phyloP scores from a whole-genome alignment of 768 basidiomycete species.

The Trametes villosa region DNA sequence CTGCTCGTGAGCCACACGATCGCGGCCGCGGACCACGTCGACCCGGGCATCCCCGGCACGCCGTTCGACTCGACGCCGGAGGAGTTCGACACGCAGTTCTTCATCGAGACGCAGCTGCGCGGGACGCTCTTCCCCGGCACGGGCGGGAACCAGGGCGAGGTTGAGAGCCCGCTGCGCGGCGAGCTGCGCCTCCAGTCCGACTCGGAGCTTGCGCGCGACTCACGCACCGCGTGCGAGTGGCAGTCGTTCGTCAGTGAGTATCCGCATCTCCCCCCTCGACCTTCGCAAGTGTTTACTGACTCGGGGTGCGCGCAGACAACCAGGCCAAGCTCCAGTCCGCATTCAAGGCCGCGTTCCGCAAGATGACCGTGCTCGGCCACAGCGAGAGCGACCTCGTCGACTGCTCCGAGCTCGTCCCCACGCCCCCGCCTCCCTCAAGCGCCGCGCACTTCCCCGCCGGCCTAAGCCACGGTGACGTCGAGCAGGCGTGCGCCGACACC shows the following conservation, averaged over 20 bases:
- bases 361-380: conserved; percentile 38
- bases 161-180: conserved; percentile 35
- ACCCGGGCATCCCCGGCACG: conserved; percentile 30
- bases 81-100: conserved; percentile 36
- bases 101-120: conserved; percentile 35
- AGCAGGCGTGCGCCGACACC: conserved; percentile 29
- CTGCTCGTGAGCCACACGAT: conserved; percentile 32
- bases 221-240: conserved; percentile 41
- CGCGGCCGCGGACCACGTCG: conserved; percentile 34
- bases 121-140: conserved; percentile 37
- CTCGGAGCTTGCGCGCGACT: conserved; percentile 37
- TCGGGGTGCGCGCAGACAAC: conserved; percentile 14
- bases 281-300: not conserved
- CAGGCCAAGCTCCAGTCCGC: conserved; percentile 32
- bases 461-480: conserved; percentile 27
- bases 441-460: conserved; percentile 31
- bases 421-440: conserved; percentile 17
- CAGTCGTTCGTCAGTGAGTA: conserved; percentile 36
- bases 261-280: not conserved
- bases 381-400: conserved; percentile 18
- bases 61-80: conserved; percentile 37
- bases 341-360: conserved; percentile 36
- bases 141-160: conserved; percentile 36
- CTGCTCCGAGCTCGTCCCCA: conserved; percentile 26
- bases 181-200: conserved; percentile 43